Evolutionary conservation across 1,284 basidiomycete species (phyloP).

Genomic region (Ustilago hordei): DNA sequence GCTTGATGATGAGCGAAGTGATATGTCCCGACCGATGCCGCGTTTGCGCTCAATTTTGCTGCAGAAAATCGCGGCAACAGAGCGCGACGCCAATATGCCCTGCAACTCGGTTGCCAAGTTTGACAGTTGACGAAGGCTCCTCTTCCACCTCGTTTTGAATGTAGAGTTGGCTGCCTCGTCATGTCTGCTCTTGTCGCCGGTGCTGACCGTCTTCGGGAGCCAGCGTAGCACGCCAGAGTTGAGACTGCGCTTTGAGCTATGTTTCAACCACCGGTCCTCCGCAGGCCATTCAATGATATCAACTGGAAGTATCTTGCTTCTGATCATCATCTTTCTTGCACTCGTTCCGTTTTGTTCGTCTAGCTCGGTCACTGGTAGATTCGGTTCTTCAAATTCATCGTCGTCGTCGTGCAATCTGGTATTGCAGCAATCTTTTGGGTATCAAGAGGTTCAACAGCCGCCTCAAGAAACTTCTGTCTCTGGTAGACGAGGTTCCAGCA

Average conservation of each 20-base stretch:
- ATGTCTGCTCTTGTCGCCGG: background rate
- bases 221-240: background rate
- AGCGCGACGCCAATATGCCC: conserved; percentile 1
- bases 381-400: background rate
- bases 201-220: background rate
- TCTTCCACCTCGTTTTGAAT: too few species aligned
- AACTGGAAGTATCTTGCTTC: background rate
- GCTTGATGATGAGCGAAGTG: conserved; percentile 5
- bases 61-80: conserved; percentile 6
- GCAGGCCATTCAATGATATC: background rate
- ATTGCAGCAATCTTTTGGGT: conserved; percentile 9
- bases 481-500: conserved; percentile 15
- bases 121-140: conserved; percentile 19
- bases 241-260: conserved; percentile 12
- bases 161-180: conserved; percentile 1
- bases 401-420: conserved; percentile 30
- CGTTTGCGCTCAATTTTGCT: background rate
- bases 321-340: conserved; percentile 1
- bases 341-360: background rate
- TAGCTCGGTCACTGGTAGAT: conserved; percentile 39
- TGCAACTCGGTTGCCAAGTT: conserved; percentile 19
- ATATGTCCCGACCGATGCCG: conserved; percentile 23
- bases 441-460: conserved; percentile 12
- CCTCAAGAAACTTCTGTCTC: conserved; percentile 16
- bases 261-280: background rate